Conservation (phyloP, 2,329 filamentous ascomycete genomes). For the Myriangium duriaei region DNA sequence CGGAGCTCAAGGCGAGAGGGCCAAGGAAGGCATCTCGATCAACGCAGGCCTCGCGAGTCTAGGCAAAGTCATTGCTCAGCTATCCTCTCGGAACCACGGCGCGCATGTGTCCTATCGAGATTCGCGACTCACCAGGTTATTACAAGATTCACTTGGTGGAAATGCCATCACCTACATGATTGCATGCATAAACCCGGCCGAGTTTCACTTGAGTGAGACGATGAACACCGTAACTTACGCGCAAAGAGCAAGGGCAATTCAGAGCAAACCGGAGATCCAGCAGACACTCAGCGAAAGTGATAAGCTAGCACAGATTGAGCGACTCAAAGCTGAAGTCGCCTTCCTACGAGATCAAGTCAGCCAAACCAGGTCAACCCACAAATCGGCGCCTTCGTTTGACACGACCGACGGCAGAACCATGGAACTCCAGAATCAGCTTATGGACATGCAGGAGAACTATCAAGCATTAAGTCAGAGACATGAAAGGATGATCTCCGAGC, state of each 20-base stretch:
- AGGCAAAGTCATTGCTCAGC: slow-evolving; percentile 95
- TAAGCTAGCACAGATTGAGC: slow-evolving; percentile 85
- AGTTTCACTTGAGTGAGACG: slow-evolving; percentile 95
- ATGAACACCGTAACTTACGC: slow-evolving; percentile 95
- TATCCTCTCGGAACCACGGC: slow-evolving; percentile 77
- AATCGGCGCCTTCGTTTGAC: slow-evolving; percentile 27
- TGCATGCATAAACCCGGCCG: slow-evolving; percentile 89
- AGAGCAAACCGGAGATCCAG: slow-evolving; percentile 94
- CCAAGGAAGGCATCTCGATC: slow-evolving; percentile 94
- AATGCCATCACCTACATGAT: slow-evolving; percentile 99
- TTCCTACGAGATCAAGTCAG: slow-evolving; percentile 91
- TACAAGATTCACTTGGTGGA: slow-evolving; percentile 92
- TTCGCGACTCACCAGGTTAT: slow-evolving; percentile 85
- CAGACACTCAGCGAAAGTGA: slow-evolving; percentile 79
- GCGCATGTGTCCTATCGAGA: slow-evolving; percentile 95
- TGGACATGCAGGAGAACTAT: slow-evolving; percentile 93
- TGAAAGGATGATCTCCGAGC: slow-evolving; percentile 87
- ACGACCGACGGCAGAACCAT: slow-evolving; percentile 47
- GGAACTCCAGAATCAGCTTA: slow-evolving; percentile 83
- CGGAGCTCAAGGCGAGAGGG: slow-evolving; percentile 83
- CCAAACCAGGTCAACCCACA: slow-evolving; percentile 58
- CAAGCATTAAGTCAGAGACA: slow-evolving; percentile 81
- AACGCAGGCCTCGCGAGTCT: slow-evolving; percentile 89
- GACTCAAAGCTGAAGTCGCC: slow-evolving; percentile 82
- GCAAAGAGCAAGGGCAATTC: slow-evolving; percentile 87